A percentile compares a stretch with the other conserved stretches of the same genome.
Conservation (phyloP, 768 basidiomycete species). For the Naganishia randhawae region DNA sequence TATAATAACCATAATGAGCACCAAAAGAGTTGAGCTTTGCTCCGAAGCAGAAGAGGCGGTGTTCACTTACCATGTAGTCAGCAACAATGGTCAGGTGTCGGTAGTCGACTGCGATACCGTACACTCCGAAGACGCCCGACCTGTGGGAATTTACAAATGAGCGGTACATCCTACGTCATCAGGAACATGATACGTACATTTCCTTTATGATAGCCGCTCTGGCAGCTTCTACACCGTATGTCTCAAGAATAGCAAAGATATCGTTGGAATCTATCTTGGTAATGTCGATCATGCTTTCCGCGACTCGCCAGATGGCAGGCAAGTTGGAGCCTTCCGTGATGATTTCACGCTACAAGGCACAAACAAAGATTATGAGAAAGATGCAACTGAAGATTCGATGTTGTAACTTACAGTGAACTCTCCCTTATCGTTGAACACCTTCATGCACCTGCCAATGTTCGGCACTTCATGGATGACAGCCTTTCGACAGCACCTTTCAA, state of each 20-base stretch:
- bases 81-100: constrained; percentile 95
- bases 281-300: constrained; percentile 62
- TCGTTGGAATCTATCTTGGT: constrained; percentile 89
- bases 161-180: background rate
- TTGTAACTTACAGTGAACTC: constrained; percentile 44
- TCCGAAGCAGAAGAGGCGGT: background rate
- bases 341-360: constrained; percentile 56
- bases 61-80: constrained; percentile 88
- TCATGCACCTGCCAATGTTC: constrained; percentile 72
- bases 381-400: background rate
- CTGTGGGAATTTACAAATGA: background rate
- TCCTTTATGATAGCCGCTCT: constrained; percentile 84
- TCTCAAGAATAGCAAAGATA: constrained; percentile 80
- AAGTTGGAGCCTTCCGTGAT: constrained; percentile 92
- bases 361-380: background rate
- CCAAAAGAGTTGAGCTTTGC: background rate
- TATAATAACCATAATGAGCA: constrained; percentile 46
- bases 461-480: constrained; percentile 86
- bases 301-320: constrained; percentile 71
- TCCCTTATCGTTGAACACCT: constrained; percentile 49
- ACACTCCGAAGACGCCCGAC: constrained; percentile 77
- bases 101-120: constrained; percentile 90
- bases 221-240: constrained; percentile 97
- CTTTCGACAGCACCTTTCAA: constrained; percentile 78
- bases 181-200: constrained; percentile 57